Base-by-base conservation (phyloP, 139 green algal species). In the Chlamydomonas sp. region DNA sequence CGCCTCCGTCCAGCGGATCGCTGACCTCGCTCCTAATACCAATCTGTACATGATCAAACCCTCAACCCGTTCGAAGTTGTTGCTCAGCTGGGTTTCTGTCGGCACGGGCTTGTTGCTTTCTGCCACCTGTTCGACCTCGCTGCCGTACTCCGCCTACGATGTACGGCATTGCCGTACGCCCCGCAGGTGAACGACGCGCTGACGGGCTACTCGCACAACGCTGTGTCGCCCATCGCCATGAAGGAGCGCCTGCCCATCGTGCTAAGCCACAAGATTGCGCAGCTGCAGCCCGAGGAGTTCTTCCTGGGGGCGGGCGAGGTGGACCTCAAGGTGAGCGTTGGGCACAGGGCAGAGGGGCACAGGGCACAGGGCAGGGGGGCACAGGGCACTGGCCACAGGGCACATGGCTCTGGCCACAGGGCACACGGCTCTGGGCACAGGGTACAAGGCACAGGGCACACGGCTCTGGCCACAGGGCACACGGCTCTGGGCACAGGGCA, bases 231-330 rank as follows among this genome's bases (percentile, higher is more conserved):
- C 57, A 90, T 99, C 3, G 96, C 90, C 68, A 94, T 96, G 69
- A 77, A 68, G 60, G 91, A 89, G n/a, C 80, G 57, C 16, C 14
- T 99, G 59, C 97, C 96, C 5, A 95, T 98, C 63, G 88, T 99
- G 17, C 79, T 99, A 60, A 95, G 90, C 20, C 92, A 98, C 83
- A 82, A 84, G 20, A 95, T 97, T 59, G 62, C 86, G 3, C 66
- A 92, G 62, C 91, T 97, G 67, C 49, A 87, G 71, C 93, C 93
- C 0, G 86, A 85, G 31, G 88, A 92, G 18, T 98, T 98, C 85
- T 99, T 86, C 73, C 14, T 92, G 73, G 97, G 97, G 2, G 97
- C 88, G 15, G 97, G 97, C 0, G 96, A 99, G 85, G 94, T 97
- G 59, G 96, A 99, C 87, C 92, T 99, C 3, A 99, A 99, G 91